Conservation (phyloP, 768 basidiomycete species). For the Mycena metata region DNA sequence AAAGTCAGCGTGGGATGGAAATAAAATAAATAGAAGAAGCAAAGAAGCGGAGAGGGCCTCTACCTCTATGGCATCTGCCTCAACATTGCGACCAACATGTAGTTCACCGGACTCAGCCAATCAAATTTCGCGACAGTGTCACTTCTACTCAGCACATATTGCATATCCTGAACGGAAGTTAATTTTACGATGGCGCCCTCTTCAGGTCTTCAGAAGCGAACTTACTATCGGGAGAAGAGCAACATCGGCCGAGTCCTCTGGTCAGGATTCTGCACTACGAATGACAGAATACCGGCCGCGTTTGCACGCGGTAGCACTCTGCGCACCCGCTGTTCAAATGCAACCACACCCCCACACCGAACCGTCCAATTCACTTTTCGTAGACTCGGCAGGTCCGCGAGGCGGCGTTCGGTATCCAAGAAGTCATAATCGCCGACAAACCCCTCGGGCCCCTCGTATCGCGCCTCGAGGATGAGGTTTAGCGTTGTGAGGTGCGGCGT, state of each 20-base stretch:
- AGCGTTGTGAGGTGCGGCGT: neutral
- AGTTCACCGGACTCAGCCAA: too few species aligned
- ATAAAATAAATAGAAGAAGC: too few species aligned
- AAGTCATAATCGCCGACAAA: conserved; percentile 3
- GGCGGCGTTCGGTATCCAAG: neutral
- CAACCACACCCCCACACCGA: conserved; percentile 1
- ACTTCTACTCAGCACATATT: too few species aligned
- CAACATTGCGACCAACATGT: too few species aligned
- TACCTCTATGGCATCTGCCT: too few species aligned
- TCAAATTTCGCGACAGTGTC: too few species aligned
- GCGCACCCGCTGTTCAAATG: neutral
- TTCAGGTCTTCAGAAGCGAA: too few species aligned
- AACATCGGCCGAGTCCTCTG: neutral
- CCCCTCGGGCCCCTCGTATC: conserved; percentile 6
- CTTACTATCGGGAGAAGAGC: conserved; percentile 1
- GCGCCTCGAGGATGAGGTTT: conserved; percentile 2
- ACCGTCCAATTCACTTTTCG: conserved; percentile 3
- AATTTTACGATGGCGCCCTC: too few species aligned
- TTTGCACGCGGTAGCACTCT: neutral
- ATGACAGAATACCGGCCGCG: conserved; percentile 8
- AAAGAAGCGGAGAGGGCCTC: too few species aligned
- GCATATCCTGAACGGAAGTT: too few species aligned
- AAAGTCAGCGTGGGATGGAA: too few species aligned
- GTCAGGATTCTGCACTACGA: conserved; percentile 11
- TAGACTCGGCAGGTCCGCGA: neutral